phyloP scores from a whole-genome alignment of 192 early-diverging fungal genomes.

The Podila verticillata region DNA sequence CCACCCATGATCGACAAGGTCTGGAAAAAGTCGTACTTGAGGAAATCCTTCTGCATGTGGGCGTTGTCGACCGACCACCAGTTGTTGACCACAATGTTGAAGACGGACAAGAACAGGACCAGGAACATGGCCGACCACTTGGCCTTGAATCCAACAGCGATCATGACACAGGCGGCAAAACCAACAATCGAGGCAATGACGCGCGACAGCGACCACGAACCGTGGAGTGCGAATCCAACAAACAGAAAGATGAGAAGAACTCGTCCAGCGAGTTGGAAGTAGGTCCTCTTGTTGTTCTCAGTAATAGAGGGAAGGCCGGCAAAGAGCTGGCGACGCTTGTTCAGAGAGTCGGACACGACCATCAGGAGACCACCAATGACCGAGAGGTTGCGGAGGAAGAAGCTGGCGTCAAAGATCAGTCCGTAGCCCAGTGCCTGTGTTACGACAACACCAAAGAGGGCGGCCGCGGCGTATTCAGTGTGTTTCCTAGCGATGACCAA shows the following conservation, averaged over 20 bases:
- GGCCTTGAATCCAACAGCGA: slow-evolving; percentile 97
- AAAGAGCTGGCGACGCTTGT: slow-evolving; percentile 80
- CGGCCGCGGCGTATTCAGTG: slow-evolving; percentile 85
- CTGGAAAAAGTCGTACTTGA: slow-evolving; percentile 99
- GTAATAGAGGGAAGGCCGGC: slow-evolving; percentile 87
- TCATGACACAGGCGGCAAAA: slow-evolving; percentile 89
- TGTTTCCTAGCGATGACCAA: slow-evolving; percentile 84
- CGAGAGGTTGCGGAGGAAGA: slow-evolving; percentile 94
- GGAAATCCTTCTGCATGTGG: slow-evolving; percentile 88
- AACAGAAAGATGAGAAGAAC: slow-evolving; percentile 94
- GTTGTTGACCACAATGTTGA: slow-evolving; percentile 95
- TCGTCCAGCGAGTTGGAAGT: slow-evolving; percentile 92
- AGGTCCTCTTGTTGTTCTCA: slow-evolving; percentile 87
- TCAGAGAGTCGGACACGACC: slow-evolving; percentile 86
- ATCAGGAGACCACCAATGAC: slow-evolving; percentile 94
- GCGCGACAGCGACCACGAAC: slow-evolving; percentile 79
- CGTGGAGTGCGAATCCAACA: slow-evolving; percentile 87
- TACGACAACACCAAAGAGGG: slow-evolving; percentile 84
- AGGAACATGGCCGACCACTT: slow-evolving; percentile 96
- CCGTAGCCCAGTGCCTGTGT: slow-evolving; percentile 95
- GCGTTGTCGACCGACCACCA: slow-evolving; percentile 91
- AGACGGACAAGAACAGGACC: slow-evolving; percentile 87
- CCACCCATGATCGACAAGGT: slow-evolving; percentile 96
- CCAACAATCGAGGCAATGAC: slow-evolving; percentile 78
- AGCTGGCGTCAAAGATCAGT: slow-evolving; percentile 87